Evolutionary conservation across 2,329 filamentous ascomycete genomes (phyloP), one percentile per base, ranked within the genome.

Genomic region (Didymella keratinophila): DNA sequence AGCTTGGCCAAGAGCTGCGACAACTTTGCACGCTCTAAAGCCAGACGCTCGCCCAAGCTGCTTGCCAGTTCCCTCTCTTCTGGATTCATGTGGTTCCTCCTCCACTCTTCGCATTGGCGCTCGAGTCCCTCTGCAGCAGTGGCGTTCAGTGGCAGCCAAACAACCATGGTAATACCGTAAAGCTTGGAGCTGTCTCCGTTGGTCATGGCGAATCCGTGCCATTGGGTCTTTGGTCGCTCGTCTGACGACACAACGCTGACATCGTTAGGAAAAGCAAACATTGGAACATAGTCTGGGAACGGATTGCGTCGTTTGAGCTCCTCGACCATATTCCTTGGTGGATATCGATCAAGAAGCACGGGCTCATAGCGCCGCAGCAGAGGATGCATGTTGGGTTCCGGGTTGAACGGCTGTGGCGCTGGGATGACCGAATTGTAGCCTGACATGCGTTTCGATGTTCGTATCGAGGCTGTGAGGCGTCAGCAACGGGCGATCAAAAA

Each of bases 181-280:
- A 98, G 83, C 75, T 95, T 96, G 54, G 92, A 90, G 69, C 92
- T 94, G 73, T 98, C 93, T 55, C 91, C 91, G 21, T 90, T 90
- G 2, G 95, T 99, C 95, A 99, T 98, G 62, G 92, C 93, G 73
- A 99, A 99, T 47, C 95, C 95, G 78, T 99, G 95, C 95, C 95
- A 99, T 23, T 93, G 97, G n/a, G 95, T 94, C 61, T 93, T 86
- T 1, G 95, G 95, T 61, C 93, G 86, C 74, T 97, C 92, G 71
- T 99, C 95, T 1, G 93, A 93, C 1, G 95, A 97, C 10, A 98
- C 92, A 51, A 99, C 95, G 63, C 93, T 93, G 68, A 99, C 95
- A 76, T 99, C 95, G 77, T 98, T 97, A 44, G 95, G 95, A 71
- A 98, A 99, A 52, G 95, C 93, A 78, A 99, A 99, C 95, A 99